phyloP scores from a whole-genome alignment of 2,329 filamentous ascomycete genomes.

The Diaporthe sp. region DNA sequence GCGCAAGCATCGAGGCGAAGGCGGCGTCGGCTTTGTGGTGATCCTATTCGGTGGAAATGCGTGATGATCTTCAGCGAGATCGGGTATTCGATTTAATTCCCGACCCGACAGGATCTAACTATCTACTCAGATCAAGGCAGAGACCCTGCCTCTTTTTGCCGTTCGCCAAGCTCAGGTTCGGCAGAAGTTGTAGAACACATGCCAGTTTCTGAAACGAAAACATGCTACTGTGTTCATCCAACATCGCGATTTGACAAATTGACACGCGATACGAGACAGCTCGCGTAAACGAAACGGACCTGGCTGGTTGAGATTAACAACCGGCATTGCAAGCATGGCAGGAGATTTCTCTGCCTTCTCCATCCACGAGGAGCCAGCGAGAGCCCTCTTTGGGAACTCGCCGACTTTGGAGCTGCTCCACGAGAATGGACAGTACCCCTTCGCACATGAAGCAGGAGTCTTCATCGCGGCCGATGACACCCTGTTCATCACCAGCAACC shows the following conservation, averaged over 20 bases:
- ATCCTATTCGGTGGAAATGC: background rate
- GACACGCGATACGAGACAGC: no score
- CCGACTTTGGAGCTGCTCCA: conserved; percentile 55
- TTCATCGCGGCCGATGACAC: conserved; percentile 31
- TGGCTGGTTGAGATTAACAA: background rate
- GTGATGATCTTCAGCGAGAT: conserved; percentile 15
- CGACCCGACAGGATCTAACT: background rate
- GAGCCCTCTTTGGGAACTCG: conserved; percentile 51
- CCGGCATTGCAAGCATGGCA: conserved; percentile 5
- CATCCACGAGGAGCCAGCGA: conserved; percentile 30
- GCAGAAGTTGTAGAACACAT: background rate
- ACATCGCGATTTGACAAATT: background rate
- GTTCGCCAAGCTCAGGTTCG: background rate
- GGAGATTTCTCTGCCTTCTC: conserved; percentile 7
- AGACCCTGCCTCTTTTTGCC: background rate
- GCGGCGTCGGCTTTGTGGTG: background rate
- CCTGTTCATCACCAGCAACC: conserved; percentile 53
- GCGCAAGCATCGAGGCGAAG: background rate
- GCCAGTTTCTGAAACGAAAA: background rate
- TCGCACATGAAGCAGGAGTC: conserved; percentile 62
- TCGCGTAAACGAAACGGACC: no score
- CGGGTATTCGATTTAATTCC: background rate
- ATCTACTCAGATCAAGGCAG: background rate
- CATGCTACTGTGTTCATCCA: background rate
- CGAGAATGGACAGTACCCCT: conserved; percentile 57